Evolutionary conservation across 2,329 filamentous ascomycete genomes (phyloP).

Genomic region (Colletotrichum cuscutae): DNA sequence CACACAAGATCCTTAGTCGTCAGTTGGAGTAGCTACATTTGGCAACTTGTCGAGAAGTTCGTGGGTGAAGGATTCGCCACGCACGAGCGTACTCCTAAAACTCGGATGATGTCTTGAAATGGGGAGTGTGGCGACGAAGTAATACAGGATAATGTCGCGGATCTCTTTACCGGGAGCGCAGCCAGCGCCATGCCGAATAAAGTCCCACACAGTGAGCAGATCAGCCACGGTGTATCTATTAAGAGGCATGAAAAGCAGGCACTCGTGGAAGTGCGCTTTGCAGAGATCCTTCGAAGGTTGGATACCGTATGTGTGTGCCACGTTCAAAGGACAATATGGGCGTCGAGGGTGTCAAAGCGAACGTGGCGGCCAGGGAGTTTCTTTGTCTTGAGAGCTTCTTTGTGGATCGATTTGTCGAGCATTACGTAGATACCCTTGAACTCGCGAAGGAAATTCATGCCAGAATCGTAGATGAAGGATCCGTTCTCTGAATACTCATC

Average conservation of each 20-base stretch:
- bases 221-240: neutral
- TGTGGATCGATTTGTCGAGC: too few relatives aligned
- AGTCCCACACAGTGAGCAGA: neutral
- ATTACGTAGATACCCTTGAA: too few relatives aligned
- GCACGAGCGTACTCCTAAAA: neutral
- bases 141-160: neutral
- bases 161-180: neutral
- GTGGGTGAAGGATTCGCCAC: neutral
- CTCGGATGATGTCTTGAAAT: neutral
- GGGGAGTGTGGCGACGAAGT: neutral
- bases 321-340: neutral
- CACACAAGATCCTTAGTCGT: neutral
- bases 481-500: neutral
- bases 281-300: neutral
- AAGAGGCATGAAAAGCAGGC: neutral
- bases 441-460: neutral
- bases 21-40: neutral
- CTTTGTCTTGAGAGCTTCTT: neutral
- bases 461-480: neutral
- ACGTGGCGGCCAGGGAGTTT: neutral
- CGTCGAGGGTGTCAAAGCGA: neutral
- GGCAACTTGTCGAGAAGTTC: neutral
- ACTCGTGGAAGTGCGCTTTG: neutral
- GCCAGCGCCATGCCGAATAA: too few relatives aligned
- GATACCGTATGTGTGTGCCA: neutral